Evolutionary conservation across 192 early-diverging fungal genomes (phyloP), one percentile per base, ranked within the genome.

Genomic region (Diversispora epigaea): DNA sequence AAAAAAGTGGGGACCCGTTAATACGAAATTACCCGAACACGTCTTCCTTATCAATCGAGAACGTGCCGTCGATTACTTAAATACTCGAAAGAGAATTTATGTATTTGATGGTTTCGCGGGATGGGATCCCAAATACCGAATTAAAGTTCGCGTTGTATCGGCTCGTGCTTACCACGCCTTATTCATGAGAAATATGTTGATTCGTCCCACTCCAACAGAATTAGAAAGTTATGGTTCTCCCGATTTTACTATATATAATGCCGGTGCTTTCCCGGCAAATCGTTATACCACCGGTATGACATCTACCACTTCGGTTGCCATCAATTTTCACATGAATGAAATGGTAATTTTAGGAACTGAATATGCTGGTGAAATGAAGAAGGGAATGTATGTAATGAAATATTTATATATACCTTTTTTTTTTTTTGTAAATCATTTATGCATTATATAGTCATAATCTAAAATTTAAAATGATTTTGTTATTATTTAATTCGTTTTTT

Each of bases 301-400:
- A 70, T 96, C 94, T 68, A 89, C 85, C 71, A 98, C 96, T 76
- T 93, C 91, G 67, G 92, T 98, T 55, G 86, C 94, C 22, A 84
- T 98, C 81, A 94, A 93, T 91, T 98, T 98, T 73, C 90, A 92
- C 80, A 91, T 93, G 82, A 80, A 81, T 43, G 94, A 99, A 84
- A 99, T 99, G 97, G 93, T 99, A 46, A 99, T 99, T 65, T 87
- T 99, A 52, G 97, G 97, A 58, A 95, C 95, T 73, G 93, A 97
- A 83, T 99, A 99, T 77, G 97, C 97, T 70, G 97, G 97, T 69
- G 97, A 99, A 86, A 99, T 99, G 97, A 99, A 99, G 87, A 99
- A 99, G 91, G 97, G 96, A 81, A 84, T 91, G 73, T 75, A 75
- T 47, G 73, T 65, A 63, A 10, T 22, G 41, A 6, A 46, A 15